Base-by-base conservation (phyloP, 1,139 yeast species). In the Taphrina sp. region DNA sequence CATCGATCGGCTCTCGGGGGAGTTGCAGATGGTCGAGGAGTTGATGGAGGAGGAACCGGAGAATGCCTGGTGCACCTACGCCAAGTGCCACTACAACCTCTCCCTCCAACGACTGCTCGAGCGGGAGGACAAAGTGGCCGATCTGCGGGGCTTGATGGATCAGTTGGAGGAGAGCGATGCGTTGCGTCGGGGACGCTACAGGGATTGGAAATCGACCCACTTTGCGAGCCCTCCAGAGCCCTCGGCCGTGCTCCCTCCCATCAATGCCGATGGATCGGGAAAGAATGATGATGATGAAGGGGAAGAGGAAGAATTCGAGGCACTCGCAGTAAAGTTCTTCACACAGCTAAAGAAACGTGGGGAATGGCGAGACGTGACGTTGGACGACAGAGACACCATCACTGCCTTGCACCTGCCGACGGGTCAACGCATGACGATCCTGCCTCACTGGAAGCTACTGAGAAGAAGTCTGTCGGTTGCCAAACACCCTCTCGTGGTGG, bases 151-250 rank as follows among this genome's bases (percentile, higher is more conserved):
- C 5, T 58, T 65, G 23, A 69, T 83, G 37, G 62, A 70, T 3
- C 75, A 68, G 49, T 73, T 90, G 60, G 70, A 76, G 2, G 69
- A 72, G 44, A 72, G 79, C 14, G 97, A 90, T 68, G 92, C 95
- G 0, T 70, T 84, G 67, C 74, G 96, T 58, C 74, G 69, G 60
- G 80, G 81, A 31, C 74, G 85, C 62, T 87, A 87, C 62, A 58
- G 69, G 41, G 79, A 76, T 61, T 63, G 52, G 52, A 33, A 45
- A 26, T 23, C 26, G 36, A 12, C 38, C 22, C 17, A 26, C 5
- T 31, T 43, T 12, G 14, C 45, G 16, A 8, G n/a, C 14, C 7
- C 7, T 12, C 17, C 37, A 16, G 7, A 8, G n/a, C 12, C 31
- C 10, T 7, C 31, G 31, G 10, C 31, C 31, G n/a, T n/a, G n/a